phyloP scores from a whole-genome alignment of 768 basidiomycete species.

The Amanita phalloides region DNA sequence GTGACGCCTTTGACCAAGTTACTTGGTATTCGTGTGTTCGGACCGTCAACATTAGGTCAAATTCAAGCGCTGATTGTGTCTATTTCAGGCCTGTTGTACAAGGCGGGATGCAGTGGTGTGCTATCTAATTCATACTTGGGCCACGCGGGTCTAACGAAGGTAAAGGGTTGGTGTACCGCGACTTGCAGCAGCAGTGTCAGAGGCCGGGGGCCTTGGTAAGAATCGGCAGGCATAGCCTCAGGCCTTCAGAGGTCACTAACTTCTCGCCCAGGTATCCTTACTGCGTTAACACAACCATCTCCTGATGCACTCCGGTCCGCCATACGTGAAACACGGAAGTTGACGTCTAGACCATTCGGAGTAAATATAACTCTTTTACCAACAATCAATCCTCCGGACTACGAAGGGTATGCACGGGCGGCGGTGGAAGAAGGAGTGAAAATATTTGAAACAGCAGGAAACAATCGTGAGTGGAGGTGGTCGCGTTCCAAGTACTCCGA shows the following conservation, averaged over 20 bases:
- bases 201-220: slow-evolving; percentile 71
- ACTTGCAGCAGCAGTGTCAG: slow-evolving; percentile 69
- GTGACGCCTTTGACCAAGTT: slow-evolving; percentile 53
- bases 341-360: slow-evolving; percentile 71
- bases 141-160: not conserved
- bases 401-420: slow-evolving; percentile 71
- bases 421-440: slow-evolving; percentile 82
- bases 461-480: slow-evolving; percentile 51
- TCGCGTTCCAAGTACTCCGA: not conserved
- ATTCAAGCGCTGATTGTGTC: not conserved
- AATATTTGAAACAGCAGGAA: slow-evolving; percentile 91
- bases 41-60: slow-evolving; percentile 5
- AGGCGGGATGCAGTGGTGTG: slow-evolving; percentile 86
- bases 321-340: slow-evolving; percentile 64
- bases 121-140: not conserved
- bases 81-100: slow-evolving; percentile 62
- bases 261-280: slow-evolving; percentile 51
- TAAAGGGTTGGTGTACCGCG: slow-evolving; percentile 69
- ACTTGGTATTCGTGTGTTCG: slow-evolving; percentile 57
- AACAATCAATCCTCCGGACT: slow-evolving; percentile 84
- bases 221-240: slow-evolving; percentile 9
- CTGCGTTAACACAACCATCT: slow-evolving; percentile 79
- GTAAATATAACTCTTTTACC: slow-evolving; percentile 86
- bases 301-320: slow-evolving; percentile 74
- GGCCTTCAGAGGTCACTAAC: not conserved